A percentile compares a stretch with the other conserved stretches of the same genome.
These are phyloP conservation scores for Lipomyces japonicus DNA, from an alignment of 805 yeast genomes.

Conservation along the genomic window DNA sequence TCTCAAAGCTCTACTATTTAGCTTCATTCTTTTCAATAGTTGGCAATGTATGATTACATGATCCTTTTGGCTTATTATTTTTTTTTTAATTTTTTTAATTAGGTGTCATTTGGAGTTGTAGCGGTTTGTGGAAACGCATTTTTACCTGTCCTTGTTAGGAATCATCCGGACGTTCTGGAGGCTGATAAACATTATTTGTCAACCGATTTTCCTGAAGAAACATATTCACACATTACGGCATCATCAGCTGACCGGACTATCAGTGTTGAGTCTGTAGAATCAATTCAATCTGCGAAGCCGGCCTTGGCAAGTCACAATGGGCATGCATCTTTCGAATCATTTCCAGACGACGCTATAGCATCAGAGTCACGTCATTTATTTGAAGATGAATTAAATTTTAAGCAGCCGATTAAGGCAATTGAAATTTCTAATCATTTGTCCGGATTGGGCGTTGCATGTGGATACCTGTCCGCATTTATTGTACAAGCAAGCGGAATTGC, in stretches of 20 bases:
- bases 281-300: not conserved
- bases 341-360: conserved; percentile 16
- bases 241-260: conserved; percentile 6
- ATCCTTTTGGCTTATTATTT: not conserved
- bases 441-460: conserved; percentile 68
- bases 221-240: conserved; percentile 5
- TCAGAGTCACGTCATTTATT: conserved; percentile 12
- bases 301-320: not conserved
- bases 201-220: not conserved
- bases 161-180: conserved; percentile 34
- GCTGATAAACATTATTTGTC: not conserved
- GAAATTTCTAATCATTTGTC: conserved; percentile 42
- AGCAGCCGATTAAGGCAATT: conserved; percentile 12
- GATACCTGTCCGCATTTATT: conserved; percentile 63
- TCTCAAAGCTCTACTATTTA: conserved; percentile 45
- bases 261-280: not conserved
- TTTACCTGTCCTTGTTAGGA: conserved; percentile 57
- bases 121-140: conserved; percentile 76
- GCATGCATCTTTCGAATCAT: conserved; percentile 18
- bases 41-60: conserved; percentile 44
- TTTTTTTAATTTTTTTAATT: not conserved
- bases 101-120: conserved; percentile 66
- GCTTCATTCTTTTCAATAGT: conserved; percentile 55
- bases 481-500: conserved; percentile 55
- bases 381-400: conserved; percentile 3